Conservation (phyloP, 1,284 basidiomycete genomes). For the Leccinum holopus region DNA sequence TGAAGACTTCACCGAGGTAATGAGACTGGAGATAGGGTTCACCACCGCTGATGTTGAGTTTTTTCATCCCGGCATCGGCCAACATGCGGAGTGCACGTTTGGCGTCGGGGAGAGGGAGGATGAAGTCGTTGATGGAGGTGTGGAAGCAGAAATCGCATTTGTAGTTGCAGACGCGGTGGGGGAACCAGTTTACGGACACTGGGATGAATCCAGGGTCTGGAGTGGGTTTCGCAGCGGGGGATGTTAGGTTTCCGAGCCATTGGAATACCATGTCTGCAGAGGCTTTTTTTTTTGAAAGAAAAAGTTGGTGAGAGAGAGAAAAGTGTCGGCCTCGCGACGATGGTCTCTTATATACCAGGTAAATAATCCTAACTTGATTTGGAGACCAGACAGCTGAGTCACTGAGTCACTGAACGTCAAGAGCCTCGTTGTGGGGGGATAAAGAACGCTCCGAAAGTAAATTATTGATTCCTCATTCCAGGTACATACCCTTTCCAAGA, state of each 20-base stretch:
- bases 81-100: constrained; percentile 37
- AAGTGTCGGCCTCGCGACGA: not conserved
- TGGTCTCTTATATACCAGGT: not conserved
- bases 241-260: constrained; percentile 5
- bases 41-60: constrained; percentile 42
- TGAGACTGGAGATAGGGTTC: constrained; percentile 39
- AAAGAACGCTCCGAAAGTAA: too few species aligned
- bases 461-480: too few species aligned
- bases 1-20: constrained; percentile 39
- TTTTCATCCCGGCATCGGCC: constrained; percentile 38
- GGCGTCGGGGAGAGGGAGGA: constrained; percentile 36
- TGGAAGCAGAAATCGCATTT: constrained; percentile 40
- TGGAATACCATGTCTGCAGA: not conserved
- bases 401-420: too few species aligned
- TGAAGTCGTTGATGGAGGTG: constrained; percentile 33
- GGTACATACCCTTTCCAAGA: too few species aligned
- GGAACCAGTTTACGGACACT: constrained; percentile 24
- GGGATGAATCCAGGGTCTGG: constrained; percentile 15
- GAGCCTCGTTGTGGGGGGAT: too few species aligned
- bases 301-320: not conserved
- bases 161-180: constrained; percentile 32
- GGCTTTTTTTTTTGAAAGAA: not conserved
- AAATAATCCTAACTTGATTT: too few species aligned
- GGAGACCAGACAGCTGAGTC: too few species aligned
- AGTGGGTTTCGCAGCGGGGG: not conserved